A percentile compares a stretch with the other conserved stretches of the same genome.
These are phyloP conservation scores for Aspergillus sp. DNA, from an alignment of 2,329 filamentous ascomycete species.

Conservation along the genomic window DNA sequence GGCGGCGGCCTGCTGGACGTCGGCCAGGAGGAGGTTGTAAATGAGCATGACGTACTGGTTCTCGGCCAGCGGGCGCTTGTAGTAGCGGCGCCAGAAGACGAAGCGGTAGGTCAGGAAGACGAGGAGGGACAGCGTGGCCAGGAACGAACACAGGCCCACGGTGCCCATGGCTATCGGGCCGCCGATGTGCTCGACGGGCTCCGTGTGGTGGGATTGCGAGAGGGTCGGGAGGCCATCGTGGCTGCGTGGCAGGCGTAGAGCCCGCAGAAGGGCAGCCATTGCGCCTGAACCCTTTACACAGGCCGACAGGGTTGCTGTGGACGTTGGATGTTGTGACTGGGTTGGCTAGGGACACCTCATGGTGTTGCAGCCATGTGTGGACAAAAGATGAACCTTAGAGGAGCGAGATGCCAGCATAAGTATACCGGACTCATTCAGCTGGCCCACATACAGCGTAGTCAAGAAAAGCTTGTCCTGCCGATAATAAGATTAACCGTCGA, in stretches of 20 bases:
- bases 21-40: constrained; percentile 43
- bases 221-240: neutral
- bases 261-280: neutral
- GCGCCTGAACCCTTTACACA: no score
- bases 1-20: constrained; percentile 41
- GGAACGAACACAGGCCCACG: constrained; percentile 28
- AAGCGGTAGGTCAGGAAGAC: constrained; percentile 41
- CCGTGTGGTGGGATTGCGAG: neutral
- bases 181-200: neutral
- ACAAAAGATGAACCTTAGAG: no score
- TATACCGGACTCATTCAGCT: no score
- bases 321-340: no score
- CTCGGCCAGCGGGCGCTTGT: constrained; percentile 39
- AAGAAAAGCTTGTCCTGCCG: no score
- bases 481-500: no score
- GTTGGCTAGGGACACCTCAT: no score
- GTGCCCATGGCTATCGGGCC: neutral
- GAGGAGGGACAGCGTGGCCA: constrained; percentile 23
- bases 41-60: constrained; percentile 46
- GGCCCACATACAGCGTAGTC: no score
- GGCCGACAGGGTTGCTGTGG: no score
- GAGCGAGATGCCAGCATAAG: no score
- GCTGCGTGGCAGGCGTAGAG: neutral
- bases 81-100: constrained; percentile 40
- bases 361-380: no score